Conservation (phyloP, 2,329 filamentous ascomycete species). For the Alternaria infectoria region DNA sequence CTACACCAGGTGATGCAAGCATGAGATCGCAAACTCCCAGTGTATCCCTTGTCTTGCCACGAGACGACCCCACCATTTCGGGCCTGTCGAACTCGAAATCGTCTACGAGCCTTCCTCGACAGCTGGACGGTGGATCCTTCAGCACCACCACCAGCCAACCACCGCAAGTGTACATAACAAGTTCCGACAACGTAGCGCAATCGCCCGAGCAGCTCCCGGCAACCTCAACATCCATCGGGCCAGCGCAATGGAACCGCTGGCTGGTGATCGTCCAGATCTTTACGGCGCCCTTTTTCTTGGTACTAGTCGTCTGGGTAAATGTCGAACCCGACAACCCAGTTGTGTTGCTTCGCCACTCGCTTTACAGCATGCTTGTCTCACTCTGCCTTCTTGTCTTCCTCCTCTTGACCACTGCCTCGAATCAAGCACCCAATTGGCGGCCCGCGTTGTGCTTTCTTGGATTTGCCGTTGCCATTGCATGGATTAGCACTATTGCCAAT, state of each 20-base stretch:
- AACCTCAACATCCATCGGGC: conserved; percentile 22
- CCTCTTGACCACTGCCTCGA: conserved; percentile 70
- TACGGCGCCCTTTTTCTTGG: conserved; percentile 82
- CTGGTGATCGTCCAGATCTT: conserved; percentile 84
- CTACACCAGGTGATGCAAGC: conserved; percentile 31
- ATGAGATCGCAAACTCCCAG: conserved; percentile 28
- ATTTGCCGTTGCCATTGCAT: conserved; percentile 88
- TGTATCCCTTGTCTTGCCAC: conserved; percentile 23
- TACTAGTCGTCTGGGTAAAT: conserved; percentile 77
- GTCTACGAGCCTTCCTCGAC: background rate
- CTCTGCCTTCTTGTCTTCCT: conserved; percentile 70
- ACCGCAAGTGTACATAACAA: conserved; percentile 39
- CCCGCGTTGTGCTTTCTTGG: conserved; percentile 85
- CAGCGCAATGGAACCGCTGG: conserved; percentile 86
- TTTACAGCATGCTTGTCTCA: conserved; percentile 60
- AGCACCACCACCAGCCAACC: conserved; percentile 27
- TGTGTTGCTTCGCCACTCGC: conserved; percentile 64
- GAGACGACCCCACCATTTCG: conserved; percentile 21
- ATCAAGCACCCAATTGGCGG: conserved; percentile 73
- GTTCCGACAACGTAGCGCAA: conserved; percentile 42
- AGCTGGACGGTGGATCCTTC: conserved; percentile 10
- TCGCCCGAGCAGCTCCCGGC: conserved; percentile 45
- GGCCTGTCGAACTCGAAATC: conserved; percentile 15
- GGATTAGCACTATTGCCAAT: conserved; percentile 94
- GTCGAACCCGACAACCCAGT: conserved; percentile 61